Evolutionary conservation across 1,139 yeast genomes (phyloP).

Genomic region (Groenewaldozyma auringiensis): DNA sequence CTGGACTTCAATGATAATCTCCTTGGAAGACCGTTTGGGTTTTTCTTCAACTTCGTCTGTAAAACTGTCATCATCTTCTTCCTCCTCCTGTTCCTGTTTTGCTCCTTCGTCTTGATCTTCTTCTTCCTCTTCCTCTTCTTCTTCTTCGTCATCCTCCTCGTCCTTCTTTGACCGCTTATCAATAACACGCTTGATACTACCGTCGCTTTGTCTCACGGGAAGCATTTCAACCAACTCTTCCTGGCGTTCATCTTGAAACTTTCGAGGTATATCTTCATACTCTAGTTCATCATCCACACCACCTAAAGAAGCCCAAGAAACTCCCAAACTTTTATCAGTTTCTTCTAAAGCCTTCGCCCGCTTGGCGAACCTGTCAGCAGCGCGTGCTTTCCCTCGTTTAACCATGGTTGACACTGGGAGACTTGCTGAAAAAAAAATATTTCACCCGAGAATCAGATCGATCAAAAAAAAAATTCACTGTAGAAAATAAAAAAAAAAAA

Average conservation of each 20-base stretch:
- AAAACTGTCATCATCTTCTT: constrained; percentile 24
- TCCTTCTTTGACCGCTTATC: constrained; percentile 23
- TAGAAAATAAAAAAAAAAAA: constrained; percentile 7
- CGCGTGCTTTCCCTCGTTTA: constrained; percentile 25
- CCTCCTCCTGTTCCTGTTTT: constrained; percentile 21
- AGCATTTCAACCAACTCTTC: constrained; percentile 56
- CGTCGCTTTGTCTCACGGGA: constrained; percentile 71
- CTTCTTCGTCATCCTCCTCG: constrained; percentile 24
- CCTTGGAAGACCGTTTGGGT: constrained; percentile 35
- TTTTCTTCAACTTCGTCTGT: constrained; percentile 42
- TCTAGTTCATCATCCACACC: constrained; percentile 30
- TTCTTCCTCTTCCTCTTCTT: constrained; percentile 17
- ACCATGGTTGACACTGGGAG: constrained; percentile 18
- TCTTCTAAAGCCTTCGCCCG: constrained; percentile 19
- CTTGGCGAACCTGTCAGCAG: constrained; percentile 19
- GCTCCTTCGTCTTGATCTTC: constrained; percentile 23
- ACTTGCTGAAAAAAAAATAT: background rate
- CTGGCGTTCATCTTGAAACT: constrained; percentile 29
- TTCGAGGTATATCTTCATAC: constrained; percentile 30
- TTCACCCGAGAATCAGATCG: too few species aligned
- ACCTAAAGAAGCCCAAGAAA: constrained; percentile 20
- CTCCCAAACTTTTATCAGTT: constrained; percentile 18
- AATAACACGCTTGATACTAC: constrained; percentile 58
- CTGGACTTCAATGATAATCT: constrained; percentile 48
- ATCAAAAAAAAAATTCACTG: too few species aligned